A percentile compares a stretch with the other conserved stretches of the same genome.
These are phyloP conservation scores for Globisporangium nunn DNA, from an alignment of 352 stramenopile genomes.

Conservation along the genomic window DNA sequence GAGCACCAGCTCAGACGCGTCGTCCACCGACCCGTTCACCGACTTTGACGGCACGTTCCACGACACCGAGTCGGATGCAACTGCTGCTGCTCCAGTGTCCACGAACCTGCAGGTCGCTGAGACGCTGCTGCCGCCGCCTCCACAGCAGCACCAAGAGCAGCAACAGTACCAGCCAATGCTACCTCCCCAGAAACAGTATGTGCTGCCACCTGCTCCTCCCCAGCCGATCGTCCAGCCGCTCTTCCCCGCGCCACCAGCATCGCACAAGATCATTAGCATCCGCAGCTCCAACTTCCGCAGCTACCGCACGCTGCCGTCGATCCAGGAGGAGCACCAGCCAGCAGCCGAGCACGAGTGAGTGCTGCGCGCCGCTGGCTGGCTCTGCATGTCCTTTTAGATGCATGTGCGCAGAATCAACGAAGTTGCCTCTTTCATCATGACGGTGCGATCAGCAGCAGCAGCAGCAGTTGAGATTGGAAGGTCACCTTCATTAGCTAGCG, in stretches of 20 bases:
- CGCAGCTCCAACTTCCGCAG: slow-evolving; percentile 33
- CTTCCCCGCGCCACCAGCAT: slow-evolving; percentile 9
- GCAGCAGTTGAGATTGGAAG: too few relatives aligned
- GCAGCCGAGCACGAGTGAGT: slow-evolving; percentile 13
- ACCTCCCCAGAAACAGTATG: neutral
- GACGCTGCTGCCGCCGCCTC: neutral
- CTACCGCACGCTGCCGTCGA: slow-evolving; percentile 25
- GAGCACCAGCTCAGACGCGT: slow-evolving; percentile 9
- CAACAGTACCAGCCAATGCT: neutral
- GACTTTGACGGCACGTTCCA: slow-evolving; percentile 17
- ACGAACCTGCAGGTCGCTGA: neutral
- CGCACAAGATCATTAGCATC: slow-evolving; percentile 48
- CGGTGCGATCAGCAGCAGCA: too few relatives aligned
- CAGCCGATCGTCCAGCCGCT: neutral
- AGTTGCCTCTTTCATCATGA: too few relatives aligned
- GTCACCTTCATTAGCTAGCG: too few relatives aligned
- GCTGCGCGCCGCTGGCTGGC: neutral
- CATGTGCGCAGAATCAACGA: neutral
- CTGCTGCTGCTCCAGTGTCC: too few relatives aligned
- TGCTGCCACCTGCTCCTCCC: too few relatives aligned
- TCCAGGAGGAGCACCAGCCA: slow-evolving; percentile 22
- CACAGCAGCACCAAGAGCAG: neutral
- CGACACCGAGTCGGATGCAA: slow-evolving; percentile 4
- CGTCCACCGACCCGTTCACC: slow-evolving; percentile 8
- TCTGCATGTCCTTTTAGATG: neutral